These are phyloP conservation scores for Biscogniauxia mediterranea DNA, from an alignment of 2,329 filamentous ascomycete species.

Conservation along the genomic window DNA sequence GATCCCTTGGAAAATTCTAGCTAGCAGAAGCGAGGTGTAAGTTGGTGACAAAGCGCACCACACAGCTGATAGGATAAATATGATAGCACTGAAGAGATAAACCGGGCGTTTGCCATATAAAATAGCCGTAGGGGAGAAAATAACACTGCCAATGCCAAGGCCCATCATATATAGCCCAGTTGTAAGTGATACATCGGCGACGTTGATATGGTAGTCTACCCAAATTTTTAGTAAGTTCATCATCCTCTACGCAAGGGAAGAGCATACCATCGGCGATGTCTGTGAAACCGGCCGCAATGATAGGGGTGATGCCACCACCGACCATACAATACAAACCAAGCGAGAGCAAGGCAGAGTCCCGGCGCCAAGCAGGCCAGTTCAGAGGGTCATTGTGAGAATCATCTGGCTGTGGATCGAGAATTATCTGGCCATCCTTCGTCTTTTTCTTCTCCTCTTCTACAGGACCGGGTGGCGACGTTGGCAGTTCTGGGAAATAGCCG, in stretches of 20 bases:
- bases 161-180: slow-evolving; percentile 76
- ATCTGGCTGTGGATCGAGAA: slow-evolving; percentile 88
- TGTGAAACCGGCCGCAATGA: slow-evolving; percentile 86
- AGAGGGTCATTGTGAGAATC: slow-evolving; percentile 87
- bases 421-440: slow-evolving; percentile 77
- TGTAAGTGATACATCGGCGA: slow-evolving; percentile 76
- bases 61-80: slow-evolving; percentile 74
- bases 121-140: slow-evolving; percentile 89
- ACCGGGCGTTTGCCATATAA: slow-evolving; percentile 87
- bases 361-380: slow-evolving; percentile 83
- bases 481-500: slow-evolving; percentile 40
- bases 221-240: too few species aligned
- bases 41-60: slow-evolving; percentile 87
- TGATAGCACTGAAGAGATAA: slow-evolving; percentile 71
- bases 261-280: slow-evolving; percentile 60
- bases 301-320: slow-evolving; percentile 86
- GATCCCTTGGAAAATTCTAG: slow-evolving; percentile 83
- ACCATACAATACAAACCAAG: slow-evolving; percentile 92
- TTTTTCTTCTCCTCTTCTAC: slow-evolving; percentile 60
- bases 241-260: too few species aligned
- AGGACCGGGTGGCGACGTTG: slow-evolving; percentile 23
- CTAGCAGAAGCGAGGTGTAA: slow-evolving; percentile 76
- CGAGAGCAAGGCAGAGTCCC: slow-evolving; percentile 76
- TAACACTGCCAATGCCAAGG: slow-evolving; percentile 76
- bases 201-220: slow-evolving; percentile 58